phyloP scores from a whole-genome alignment of 1,139 yeast species.

The Taphrina flavorubra region DNA sequence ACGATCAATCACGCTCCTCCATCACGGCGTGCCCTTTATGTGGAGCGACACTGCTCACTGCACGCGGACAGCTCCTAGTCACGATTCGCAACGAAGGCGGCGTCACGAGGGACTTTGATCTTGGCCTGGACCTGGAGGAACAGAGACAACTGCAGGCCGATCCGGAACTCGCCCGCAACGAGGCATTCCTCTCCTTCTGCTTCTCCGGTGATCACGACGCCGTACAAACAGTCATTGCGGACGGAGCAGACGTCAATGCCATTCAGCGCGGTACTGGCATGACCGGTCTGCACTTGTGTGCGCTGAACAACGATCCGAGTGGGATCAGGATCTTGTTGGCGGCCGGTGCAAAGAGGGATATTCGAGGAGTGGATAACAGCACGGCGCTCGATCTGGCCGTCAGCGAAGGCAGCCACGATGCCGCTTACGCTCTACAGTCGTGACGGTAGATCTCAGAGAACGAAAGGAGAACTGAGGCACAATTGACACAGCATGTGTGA shows the following conservation, averaged over 20 bases:
- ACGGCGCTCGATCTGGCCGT: conserved; percentile 27
- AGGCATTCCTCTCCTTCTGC: conserved; percentile 46
- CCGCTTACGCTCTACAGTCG: conserved; percentile 36
- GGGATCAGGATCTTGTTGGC: conserved; percentile 22
- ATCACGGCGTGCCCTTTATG: conserved; percentile 46
- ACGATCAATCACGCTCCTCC: conserved; percentile 40
- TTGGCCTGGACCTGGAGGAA: conserved; percentile 44
- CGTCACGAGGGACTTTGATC: conserved; percentile 45
- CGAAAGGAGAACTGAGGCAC: too few species aligned
- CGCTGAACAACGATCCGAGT: conserved; percentile 27
- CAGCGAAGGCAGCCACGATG: conserved; percentile 39
- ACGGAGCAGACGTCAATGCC: conserved; percentile 31
- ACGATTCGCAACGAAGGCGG: conserved; percentile 46
- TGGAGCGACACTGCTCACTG: conserved; percentile 37
- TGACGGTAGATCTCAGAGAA: neutral
- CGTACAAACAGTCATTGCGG: conserved; percentile 43
- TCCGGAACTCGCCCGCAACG: conserved; percentile 44
- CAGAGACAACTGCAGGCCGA: conserved; percentile 42
- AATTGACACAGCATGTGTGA: too few species aligned
- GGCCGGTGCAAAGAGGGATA: conserved; percentile 22
- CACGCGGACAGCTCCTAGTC: conserved; percentile 43
- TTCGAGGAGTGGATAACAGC: conserved; percentile 11
- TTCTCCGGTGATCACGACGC: conserved; percentile 46
- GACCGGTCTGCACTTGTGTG: conserved; percentile 39
- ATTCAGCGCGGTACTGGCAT: conserved; percentile 28